These are phyloP conservation scores for Phalaenopsis aphrodite DNA, from an alignment of 106 monocot genomes.

Conservation along the genomic window DNA sequence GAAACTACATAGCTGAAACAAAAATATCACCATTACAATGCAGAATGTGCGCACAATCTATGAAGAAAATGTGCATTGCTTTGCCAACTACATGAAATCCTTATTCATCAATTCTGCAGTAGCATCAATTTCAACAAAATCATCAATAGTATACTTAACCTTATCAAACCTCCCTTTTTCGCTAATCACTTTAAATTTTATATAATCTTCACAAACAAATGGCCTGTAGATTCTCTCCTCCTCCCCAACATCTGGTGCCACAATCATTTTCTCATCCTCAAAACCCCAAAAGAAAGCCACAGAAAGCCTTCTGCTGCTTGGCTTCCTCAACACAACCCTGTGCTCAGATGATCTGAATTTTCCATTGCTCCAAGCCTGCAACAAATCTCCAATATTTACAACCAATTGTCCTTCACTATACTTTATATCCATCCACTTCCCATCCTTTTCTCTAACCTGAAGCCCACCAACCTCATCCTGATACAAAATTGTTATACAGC, in stretches of 20 bases:
- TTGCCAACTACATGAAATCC: too few relatives aligned
- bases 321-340: conserved; percentile 22
- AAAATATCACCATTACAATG: too few relatives aligned
- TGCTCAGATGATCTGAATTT: conserved; percentile 34
- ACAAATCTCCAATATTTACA: conserved; percentile 46
- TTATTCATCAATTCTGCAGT: background rate
- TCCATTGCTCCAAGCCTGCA: conserved; percentile 60
- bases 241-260: conserved; percentile 27
- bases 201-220: conserved; percentile 38
- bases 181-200: conserved; percentile 37
- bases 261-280: conserved; percentile 40
- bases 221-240: conserved; percentile 23
- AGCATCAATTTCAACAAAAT: conserved; percentile 19
- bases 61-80: too few relatives aligned
- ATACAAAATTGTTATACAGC: conserved; percentile 42
- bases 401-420: conserved; percentile 24
- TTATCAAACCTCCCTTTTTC: conserved; percentile 38
- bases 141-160: conserved; percentile 33
- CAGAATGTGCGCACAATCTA: too few relatives aligned
- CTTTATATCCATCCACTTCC: conserved; percentile 31
- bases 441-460: conserved; percentile 28
- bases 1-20: too few relatives aligned
- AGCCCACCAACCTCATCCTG: conserved; percentile 47
- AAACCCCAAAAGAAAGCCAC: conserved; percentile 53
- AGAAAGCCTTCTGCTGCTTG: conserved; percentile 9